Percentiles rank a stretch among this genome's conserved stretches.
Conservation (phyloP, 2,329 filamentous ascomycete genomes). For the Monilinia polystroma region DNA sequence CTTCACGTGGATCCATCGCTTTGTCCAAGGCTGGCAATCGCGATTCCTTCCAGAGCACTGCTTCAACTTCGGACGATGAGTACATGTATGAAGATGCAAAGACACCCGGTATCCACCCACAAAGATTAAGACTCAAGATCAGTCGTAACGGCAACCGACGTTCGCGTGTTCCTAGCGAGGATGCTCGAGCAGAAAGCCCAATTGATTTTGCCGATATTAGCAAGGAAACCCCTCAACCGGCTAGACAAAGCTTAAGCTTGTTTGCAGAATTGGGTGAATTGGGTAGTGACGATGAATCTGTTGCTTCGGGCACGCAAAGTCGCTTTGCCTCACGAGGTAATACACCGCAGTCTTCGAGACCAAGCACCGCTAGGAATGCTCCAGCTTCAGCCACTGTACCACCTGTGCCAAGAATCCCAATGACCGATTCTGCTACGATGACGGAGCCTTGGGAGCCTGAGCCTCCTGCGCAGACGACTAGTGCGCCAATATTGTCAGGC, state of each 20-base stretch:
- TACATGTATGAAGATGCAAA: conserved; percentile 61
- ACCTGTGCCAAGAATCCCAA: conserved; percentile 49
- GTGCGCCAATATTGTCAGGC: conserved; percentile 28
- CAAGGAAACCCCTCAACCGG: conserved; percentile 50
- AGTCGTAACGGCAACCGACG: conserved; percentile 62
- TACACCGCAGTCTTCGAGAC: conserved; percentile 47
- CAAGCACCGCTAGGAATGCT: conserved; percentile 38
- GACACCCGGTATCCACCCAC: conserved; percentile 65
- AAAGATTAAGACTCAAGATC: conserved; percentile 70
- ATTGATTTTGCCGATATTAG: conserved; percentile 54
- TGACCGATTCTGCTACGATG: conserved; percentile 62
- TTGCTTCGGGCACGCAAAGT: conserved; percentile 53
- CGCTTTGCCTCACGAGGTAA: conserved; percentile 45
- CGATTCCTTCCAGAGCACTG: conserved; percentile 78
- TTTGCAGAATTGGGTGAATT: conserved; percentile 88
- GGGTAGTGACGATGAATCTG: conserved; percentile 63
- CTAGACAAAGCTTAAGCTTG: conserved; percentile 79
- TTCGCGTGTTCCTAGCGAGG: conserved; percentile 61
- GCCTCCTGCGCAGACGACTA: conserved; percentile 27
- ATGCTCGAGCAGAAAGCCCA: conserved; percentile 57
- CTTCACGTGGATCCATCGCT: conserved; percentile 41
- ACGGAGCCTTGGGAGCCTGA: conserved; percentile 55
- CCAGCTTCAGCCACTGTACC: conserved; percentile 51
- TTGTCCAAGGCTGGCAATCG: conserved; percentile 54
- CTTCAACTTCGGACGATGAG: conserved; percentile 81